Conservation (phyloP, 257 asterid genomes). For the Scutellaria barbata region DNA sequence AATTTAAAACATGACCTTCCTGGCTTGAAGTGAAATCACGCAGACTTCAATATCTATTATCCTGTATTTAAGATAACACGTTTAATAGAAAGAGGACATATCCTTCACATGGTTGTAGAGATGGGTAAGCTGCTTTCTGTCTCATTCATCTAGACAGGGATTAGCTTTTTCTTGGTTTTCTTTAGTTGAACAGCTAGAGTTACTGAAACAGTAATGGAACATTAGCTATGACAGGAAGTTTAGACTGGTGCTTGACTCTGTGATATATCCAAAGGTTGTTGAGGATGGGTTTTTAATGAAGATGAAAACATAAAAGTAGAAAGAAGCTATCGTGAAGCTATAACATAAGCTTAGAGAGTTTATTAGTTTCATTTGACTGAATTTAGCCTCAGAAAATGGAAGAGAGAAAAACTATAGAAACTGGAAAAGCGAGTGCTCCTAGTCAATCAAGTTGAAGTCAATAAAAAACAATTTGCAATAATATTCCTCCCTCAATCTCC, state of each 20-base stretch:
- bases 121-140: constrained; percentile 5
- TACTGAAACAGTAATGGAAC: background rate
- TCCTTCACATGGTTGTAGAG: constrained; percentile 15
- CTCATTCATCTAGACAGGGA: constrained; percentile 6
- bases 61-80: background rate
- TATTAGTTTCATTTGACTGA: background rate
- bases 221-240: background rate
- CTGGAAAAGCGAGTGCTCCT: constrained; percentile 4
- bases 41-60: background rate
- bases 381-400: background rate
- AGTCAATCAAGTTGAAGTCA: background rate
- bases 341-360: constrained; percentile 19
- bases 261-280: background rate
- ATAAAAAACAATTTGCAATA: background rate
- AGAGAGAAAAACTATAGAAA: background rate
- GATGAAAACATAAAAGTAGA: background rate
- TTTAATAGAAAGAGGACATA: background rate
- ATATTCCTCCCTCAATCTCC: background rate
- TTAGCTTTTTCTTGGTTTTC: background rate
- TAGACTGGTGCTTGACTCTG: too few species aligned
- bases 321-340: background rate
- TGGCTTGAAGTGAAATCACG: background rate
- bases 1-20: background rate
- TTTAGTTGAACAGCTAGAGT: background rate
- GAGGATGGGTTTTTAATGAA: background rate